Evolutionary conservation across 345 rosid species (phyloP).

Genomic region (Gossypium rotundifolium): DNA sequence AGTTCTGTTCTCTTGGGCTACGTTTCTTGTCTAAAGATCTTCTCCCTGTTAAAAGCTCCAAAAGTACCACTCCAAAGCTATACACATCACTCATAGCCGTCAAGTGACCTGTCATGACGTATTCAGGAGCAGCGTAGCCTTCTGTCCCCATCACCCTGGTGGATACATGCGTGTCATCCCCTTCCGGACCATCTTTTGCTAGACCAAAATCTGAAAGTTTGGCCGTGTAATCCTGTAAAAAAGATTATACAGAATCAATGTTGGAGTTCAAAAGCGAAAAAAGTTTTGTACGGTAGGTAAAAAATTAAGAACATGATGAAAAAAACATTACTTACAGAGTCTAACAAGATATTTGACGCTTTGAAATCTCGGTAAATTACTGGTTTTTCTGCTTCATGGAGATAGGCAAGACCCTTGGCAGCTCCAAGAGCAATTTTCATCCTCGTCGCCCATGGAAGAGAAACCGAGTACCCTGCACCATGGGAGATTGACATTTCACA

Average conservation of each 20-base stretch:
- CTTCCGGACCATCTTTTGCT: constrained; percentile 92
- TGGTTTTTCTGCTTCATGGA: constrained; percentile 80
- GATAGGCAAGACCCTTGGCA: constrained; percentile 81
- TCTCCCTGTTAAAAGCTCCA: constrained; percentile 58
- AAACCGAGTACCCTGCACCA: constrained; percentile 60
- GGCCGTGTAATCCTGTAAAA: constrained; percentile 59
- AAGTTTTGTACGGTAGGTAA: not conserved
- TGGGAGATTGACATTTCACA: not conserved
- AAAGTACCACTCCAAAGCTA: constrained; percentile 58
- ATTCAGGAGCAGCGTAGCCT: constrained; percentile 95
- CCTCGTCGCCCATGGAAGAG: constrained; percentile 81
- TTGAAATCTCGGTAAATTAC: constrained; percentile 88
- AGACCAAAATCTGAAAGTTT: constrained; percentile 88
- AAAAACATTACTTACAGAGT: constrained; percentile 46
- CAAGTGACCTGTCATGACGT: constrained; percentile 83
- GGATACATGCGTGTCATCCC: constrained; percentile 83
- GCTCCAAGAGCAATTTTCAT: constrained; percentile 92
- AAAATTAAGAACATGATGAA: too few species aligned
- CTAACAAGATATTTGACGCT: constrained; percentile 79
- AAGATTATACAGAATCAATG: not conserved
- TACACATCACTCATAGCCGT: constrained; percentile 67
- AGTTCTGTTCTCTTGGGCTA: constrained; percentile 46
- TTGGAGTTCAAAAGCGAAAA: too few species aligned
- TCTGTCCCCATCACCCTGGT: constrained; percentile 89
- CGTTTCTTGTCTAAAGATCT: constrained; percentile 60